Evolutionary conservation across 2,329 filamentous ascomycete genomes (phyloP).

Genomic region (Epichloe typhina): DNA sequence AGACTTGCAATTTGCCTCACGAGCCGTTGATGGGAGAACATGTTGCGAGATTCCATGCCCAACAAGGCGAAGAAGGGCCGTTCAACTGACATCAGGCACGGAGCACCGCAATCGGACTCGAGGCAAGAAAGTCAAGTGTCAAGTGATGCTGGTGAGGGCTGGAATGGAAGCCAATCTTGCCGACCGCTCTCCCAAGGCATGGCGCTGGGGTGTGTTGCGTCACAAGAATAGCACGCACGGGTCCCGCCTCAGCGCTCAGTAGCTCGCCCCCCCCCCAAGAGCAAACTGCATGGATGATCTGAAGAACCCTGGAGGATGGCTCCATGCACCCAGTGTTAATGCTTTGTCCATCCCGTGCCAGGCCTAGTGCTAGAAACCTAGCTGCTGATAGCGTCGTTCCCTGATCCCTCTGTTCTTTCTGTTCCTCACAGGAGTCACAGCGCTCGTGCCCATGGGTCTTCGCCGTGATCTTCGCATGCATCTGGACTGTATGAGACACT

Average conservation of each 20-base stretch:
- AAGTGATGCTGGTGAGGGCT: neutral
- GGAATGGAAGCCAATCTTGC: constrained; percentile 1
- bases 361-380: neutral
- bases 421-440: neutral
- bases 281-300: neutral
- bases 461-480: neutral
- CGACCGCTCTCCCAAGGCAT: no score
- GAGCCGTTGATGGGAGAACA: neutral
- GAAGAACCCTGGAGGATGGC: neutral
- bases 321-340: neutral
- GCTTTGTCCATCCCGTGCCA: neutral
- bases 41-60: neutral
- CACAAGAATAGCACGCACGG: constrained; percentile 1
- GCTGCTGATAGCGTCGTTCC: neutral
- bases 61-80: neutral
- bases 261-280: neutral
- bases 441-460: no score
- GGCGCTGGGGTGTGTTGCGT: neutral
- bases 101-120: neutral
- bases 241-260: neutral
- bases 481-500: neutral
- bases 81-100: neutral
- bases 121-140: neutral
- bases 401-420: neutral
- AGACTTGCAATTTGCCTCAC: neutral